Conservation (phyloP, 768 basidiomycete genomes). For the Boletellus ananas region DNA sequence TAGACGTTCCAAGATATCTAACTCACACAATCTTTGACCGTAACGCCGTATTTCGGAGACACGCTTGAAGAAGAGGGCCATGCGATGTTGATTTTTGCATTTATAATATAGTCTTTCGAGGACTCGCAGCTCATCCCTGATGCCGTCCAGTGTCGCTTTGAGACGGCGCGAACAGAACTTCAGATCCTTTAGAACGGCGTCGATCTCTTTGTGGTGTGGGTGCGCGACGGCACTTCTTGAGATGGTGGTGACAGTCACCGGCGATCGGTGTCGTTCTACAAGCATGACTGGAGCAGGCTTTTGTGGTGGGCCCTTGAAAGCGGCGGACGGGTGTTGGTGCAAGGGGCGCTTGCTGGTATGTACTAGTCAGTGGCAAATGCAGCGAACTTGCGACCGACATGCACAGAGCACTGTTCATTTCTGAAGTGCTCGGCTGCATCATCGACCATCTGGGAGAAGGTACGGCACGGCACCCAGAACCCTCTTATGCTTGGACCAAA, state of each 20-base stretch:
- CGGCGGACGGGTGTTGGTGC: too few species aligned
- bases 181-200: conserved; percentile 58
- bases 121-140: conserved; percentile 39
- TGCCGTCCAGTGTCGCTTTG: conserved; percentile 35
- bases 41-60: conserved; percentile 57
- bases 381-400: background rate
- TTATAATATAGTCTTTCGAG: conserved; percentile 73
- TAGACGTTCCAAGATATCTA: conserved; percentile 18
- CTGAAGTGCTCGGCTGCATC: background rate
- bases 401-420: background rate
- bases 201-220: conserved; percentile 39
- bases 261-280: conserved; percentile 4
- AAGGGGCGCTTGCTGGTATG: too few species aligned
- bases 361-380: too few species aligned
- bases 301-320: too few species aligned
- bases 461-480: background rate
- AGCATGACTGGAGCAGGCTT: conserved; percentile 2
- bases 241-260: conserved; percentile 9
- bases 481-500: background rate
- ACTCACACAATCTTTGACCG: conserved; percentile 16
- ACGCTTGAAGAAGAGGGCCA: conserved; percentile 58
- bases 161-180: conserved; percentile 54
- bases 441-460: background rate
- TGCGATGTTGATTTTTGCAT: conserved; percentile 63
- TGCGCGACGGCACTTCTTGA: conserved; percentile 18